Evolutionary conservation across 495 filamentous ascomycete species (phyloP).

Genomic region (Aspergillus asperescens): DNA sequence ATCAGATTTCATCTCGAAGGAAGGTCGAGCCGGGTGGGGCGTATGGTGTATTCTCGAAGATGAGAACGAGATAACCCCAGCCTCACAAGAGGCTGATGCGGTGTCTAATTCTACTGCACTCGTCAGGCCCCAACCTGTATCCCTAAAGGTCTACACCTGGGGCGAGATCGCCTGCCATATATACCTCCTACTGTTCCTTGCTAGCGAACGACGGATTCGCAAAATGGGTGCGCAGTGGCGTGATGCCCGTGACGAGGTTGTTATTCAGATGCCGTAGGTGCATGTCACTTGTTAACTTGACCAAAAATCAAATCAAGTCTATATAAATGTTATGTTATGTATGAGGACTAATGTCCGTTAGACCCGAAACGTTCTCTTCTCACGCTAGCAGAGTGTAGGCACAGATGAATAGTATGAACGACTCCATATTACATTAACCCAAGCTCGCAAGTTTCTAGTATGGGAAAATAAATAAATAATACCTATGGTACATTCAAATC

Average conservation of each 20-base stretch:
- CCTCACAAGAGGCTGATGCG: background rate
- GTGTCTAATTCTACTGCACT: background rate
- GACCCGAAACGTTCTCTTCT: too few relatives aligned
- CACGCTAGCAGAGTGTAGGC: too few relatives aligned
- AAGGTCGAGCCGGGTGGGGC: conserved; percentile 63
- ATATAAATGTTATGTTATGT: too few relatives aligned
- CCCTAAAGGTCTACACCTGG: conserved; percentile 61
- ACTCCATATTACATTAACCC: background rate
- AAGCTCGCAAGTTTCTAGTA: background rate
- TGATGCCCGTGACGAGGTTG: conserved; percentile 46
- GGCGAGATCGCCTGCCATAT: conserved; percentile 57
- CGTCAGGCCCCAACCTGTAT: conserved; percentile 12
- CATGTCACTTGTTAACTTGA: too few relatives aligned
- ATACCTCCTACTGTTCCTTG: conserved; percentile 60
- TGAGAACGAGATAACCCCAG: conserved; percentile 12
- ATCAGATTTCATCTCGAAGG: conserved; percentile 48
- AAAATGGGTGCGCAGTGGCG: conserved; percentile 54
- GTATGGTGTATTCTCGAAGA: conserved; percentile 50
- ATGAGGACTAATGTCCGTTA: too few relatives aligned
- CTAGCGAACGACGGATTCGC: conserved; percentile 52
- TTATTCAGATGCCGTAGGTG: conserved; percentile 41
- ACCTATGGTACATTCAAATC: conserved; percentile 5
- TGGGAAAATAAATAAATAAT: background rate
- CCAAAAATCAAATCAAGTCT: conserved; percentile 4
- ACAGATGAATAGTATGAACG: background rate